Evolutionary conservation across 805 yeast genomes (phyloP).

Genomic region (Sugiyamaella boreocaroliniensis): DNA sequence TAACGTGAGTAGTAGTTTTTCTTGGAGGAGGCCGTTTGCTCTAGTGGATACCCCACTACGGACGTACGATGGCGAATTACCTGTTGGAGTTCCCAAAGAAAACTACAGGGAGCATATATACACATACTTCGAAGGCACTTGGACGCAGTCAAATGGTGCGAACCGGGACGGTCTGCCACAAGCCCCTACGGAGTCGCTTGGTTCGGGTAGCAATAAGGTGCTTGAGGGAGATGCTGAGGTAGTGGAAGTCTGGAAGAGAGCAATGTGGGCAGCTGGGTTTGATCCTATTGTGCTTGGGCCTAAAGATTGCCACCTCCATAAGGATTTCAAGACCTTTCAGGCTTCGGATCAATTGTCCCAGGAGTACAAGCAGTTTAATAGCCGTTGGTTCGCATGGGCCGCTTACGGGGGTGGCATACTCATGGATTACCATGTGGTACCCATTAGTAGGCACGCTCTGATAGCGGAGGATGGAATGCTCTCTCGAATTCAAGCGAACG

Average conservation of each 20-base stretch:
- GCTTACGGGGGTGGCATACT: constrained; percentile 22
- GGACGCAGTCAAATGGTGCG: background rate
- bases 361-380: constrained; percentile 4
- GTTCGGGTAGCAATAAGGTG: background rate
- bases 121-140: constrained; percentile 10
- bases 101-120: constrained; percentile 3
- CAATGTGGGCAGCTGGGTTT: constrained; percentile 26
- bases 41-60: background rate
- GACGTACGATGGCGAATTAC: background rate
- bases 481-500: constrained; percentile 11
- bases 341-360: constrained; percentile 1
- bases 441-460: constrained; percentile 15
- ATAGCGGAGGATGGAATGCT: constrained; percentile 10
- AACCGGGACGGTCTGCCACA: background rate
- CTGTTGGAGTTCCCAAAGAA: background rate
- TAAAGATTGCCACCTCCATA: constrained; percentile 15
- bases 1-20: background rate
- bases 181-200: background rate
- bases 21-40: constrained; percentile 3
- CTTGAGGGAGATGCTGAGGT: constrained; percentile 15
- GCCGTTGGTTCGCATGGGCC: constrained; percentile 24
- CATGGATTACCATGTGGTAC: constrained; percentile 23
- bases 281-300: constrained; percentile 23
- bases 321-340: constrained; percentile 12
- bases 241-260: constrained; percentile 23